Conservation (phyloP, 2,329 filamentous ascomycete genomes). For the Verticillium alfalfae region DNA sequence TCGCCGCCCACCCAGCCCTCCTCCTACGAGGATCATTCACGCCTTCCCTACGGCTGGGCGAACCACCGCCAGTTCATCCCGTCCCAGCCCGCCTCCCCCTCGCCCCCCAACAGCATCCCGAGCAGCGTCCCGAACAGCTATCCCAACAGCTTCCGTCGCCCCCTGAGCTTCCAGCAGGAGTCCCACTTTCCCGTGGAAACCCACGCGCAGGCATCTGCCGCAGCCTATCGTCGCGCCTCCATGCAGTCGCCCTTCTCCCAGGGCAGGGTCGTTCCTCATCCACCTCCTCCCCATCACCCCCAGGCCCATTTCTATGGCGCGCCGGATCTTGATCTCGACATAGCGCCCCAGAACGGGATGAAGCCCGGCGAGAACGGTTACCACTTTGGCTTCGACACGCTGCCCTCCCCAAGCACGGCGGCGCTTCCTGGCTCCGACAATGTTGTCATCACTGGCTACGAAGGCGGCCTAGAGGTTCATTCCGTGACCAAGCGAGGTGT, state of each 20-base stretch:
- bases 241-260: constrained; percentile 45
- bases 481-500: constrained; percentile 66
- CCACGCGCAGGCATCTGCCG: constrained; percentile 27
- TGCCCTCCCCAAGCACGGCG: constrained; percentile 38
- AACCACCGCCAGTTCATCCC: constrained; percentile 38
- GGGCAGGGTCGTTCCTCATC: constrained; percentile 38
- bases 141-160: constrained; percentile 12
- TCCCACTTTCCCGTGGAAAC: constrained; percentile 35
- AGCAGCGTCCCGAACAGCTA: constrained; percentile 7
- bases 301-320: constrained; percentile 74
- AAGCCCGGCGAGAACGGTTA: constrained; percentile 65
- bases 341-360: constrained; percentile 48
- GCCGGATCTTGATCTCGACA: constrained; percentile 69
- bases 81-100: constrained; percentile 33
- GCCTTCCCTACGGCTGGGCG: constrained; percentile 38
- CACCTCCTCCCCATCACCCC: constrained; percentile 68
- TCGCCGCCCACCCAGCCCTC: constrained; percentile 48
- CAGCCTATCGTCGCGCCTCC: constrained; percentile 37
- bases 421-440: constrained; percentile 43
- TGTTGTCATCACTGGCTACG: constrained; percentile 70
- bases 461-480: constrained; percentile 74
- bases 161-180: constrained; percentile 47
- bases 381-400: constrained; percentile 74
- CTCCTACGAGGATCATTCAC: constrained; percentile 42
- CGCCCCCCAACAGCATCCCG: constrained; percentile 20